A percentile compares a stretch with the other conserved stretches of the same genome.
Evolutionary conservation across 768 basidiomycete species (phyloP).

Genomic region (Leccinum boreale): DNA sequence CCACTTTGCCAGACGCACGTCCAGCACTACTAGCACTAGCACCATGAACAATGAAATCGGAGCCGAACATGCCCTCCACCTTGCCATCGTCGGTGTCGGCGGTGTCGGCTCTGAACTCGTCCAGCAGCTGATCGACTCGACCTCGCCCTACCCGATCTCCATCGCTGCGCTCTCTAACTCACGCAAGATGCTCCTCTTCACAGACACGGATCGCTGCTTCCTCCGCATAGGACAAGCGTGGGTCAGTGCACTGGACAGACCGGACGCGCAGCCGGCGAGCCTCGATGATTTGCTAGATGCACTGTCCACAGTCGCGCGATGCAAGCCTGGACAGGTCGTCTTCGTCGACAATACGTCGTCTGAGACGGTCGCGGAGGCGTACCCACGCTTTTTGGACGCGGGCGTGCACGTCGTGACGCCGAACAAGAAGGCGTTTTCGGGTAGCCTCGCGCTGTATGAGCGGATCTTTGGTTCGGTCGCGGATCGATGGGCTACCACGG

Average conservation of each 20-base stretch:
- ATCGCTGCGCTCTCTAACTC: constrained; percentile 72
- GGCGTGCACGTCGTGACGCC: constrained; percentile 92
- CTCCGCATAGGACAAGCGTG: constrained; percentile 19
- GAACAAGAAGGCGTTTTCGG: constrained; percentile 96
- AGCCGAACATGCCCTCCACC: constrained; percentile 36
- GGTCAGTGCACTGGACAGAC: constrained; percentile 46
- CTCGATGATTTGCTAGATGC: constrained; percentile 39
- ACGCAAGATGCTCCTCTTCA: constrained; percentile 53
- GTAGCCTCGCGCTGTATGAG: constrained; percentile 62
- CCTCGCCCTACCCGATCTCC: constrained; percentile 55
- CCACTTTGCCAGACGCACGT: constrained; percentile 2
- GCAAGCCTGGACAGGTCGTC: constrained; percentile 51
- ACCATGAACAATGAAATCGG: constrained; percentile 13
- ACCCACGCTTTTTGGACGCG: constrained; percentile 72
- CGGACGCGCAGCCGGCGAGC: constrained; percentile 34
- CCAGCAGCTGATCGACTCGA: constrained; percentile 61
- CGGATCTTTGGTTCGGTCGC: constrained; percentile 52
- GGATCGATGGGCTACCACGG: background rate
- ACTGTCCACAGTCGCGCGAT: constrained; percentile 44
- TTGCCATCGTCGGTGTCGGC: constrained; percentile 88
- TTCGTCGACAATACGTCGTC: constrained; percentile 92
- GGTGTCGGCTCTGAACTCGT: constrained; percentile 90
- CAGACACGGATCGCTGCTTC: constrained; percentile 22
- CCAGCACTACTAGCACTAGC: background rate
- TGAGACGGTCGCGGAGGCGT: constrained; percentile 72